These are phyloP conservation scores for Coemansia sp. DNA, from an alignment of 192 early-diverging fungal species.

Conservation along the genomic window DNA sequence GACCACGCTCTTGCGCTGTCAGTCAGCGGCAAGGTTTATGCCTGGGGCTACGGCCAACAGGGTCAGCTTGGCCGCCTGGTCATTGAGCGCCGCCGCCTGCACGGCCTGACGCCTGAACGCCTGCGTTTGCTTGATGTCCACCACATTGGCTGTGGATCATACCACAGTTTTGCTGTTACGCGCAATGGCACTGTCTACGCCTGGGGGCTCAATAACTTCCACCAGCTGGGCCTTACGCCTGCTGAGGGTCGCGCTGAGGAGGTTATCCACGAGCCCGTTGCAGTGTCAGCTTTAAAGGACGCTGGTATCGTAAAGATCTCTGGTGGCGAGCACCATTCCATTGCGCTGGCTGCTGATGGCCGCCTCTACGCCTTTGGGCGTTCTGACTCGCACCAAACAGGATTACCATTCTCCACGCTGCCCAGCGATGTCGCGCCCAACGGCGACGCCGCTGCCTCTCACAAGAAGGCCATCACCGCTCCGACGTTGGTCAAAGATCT, in stretches of 20 bases:
- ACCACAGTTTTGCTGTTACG: conserved; percentile 81
- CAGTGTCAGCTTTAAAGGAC: conserved; percentile 55
- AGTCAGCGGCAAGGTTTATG: conserved; percentile 71
- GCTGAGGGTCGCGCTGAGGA: conserved; percentile 45
- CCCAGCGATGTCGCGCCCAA: conserved; percentile 21
- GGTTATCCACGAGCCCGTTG: conserved; percentile 58
- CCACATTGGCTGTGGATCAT: conserved; percentile 73
- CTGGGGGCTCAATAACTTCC: conserved; percentile 91
- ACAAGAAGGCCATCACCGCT: conserved; percentile 60
- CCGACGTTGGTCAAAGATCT: conserved; percentile 58
- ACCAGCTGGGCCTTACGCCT: conserved; percentile 72
- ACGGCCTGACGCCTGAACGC: conserved; percentile 59
- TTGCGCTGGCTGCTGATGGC: conserved; percentile 74
- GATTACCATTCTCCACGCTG: conserved; percentile 58
- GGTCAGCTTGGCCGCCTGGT: conserved; percentile 85
- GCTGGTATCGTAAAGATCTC: conserved; percentile 57
- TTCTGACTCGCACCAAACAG: conserved; percentile 79
- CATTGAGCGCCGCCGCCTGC: conserved; percentile 68
- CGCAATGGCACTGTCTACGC: conserved; percentile 64
- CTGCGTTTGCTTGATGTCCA: conserved; percentile 60
- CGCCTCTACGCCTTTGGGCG: conserved; percentile 80
- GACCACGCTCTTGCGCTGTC: conserved; percentile 84
- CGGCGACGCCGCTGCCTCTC: conserved; percentile 16
- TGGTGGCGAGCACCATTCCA: conserved; percentile 87
- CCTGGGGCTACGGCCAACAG: conserved; percentile 89